Base-by-base conservation (phyloP, 352 stramenopile species). In the Pythium rhizo-oryzae region DNA sequence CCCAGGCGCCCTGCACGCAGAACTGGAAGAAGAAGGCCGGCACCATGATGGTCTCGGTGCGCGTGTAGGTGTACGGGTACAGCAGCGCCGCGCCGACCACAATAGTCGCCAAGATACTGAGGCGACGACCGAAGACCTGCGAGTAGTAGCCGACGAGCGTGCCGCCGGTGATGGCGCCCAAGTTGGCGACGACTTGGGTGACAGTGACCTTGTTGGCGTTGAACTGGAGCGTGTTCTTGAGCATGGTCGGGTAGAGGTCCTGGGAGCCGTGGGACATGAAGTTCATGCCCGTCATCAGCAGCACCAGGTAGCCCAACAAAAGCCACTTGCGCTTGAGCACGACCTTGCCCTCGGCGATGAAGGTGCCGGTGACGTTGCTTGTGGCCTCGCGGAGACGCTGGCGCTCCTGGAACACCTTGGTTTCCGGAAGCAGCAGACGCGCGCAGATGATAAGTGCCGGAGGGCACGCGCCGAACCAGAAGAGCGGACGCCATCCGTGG, bases 181-280 rank as follows among this genome's bases (percentile, higher is more conserved):
- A 15, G 57, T 85, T 87, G 37, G 79, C 79, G 9, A 87, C 67
- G 1, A 87, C 75, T 47, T 85, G 75, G 15, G 77, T 85, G 46
- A 82, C 75, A 2, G 77, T 87, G 46, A 87, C 77, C 23, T 85
- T 56, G 51, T 87, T 70, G n/a, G 73, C 19, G 65, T 68, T 78
- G 63, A 87, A 87, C 55, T 80, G 46, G 65, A 76, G 70, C 58
- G 79, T 78, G 59, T 87, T 85, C 55, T 79, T 59, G 8, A 85
- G 71, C 77, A 87, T 81, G 4, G 79, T 87, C 57, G 79, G 79
- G 68, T 84, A 84, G 56, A 84, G 50, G n/a, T 84, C 77, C 49
- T 84, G 72, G 13, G 75, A 84, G 33, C 77, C 75, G 67, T 82
- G 77, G 1, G 61, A 67, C 69, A 82, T 81, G 46, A 84, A 84